Conservation (phyloP, 306 rosid genomes). For the Canavalia gladiata region DNA sequence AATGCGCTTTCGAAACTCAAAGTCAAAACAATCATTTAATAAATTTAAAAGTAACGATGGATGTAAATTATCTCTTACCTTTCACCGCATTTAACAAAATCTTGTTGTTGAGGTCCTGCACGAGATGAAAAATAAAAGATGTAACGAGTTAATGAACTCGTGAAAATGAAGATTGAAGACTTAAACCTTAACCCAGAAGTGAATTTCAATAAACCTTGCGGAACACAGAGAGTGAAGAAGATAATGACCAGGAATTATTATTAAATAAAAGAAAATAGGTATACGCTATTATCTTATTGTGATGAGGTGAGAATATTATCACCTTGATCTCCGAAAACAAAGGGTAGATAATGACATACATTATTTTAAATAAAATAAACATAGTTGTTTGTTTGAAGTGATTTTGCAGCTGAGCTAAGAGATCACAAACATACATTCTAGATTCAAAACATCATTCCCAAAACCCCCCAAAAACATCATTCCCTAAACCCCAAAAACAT, state of each 20-base stretch:
- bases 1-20: slow-evolving; percentile 35
- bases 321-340: slow-evolving; percentile 28
- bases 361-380: neutral
- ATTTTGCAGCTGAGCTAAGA: slow-evolving; percentile 38
- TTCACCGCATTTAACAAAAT: slow-evolving; percentile 80
- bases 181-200: slow-evolving; percentile 27
- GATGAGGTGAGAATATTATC: slow-evolving; percentile 8
- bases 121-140: slow-evolving; percentile 14
- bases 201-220: slow-evolving; percentile 21
- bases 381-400: slow-evolving; percentile 20
- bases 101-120: slow-evolving; percentile 81
- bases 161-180: slow-evolving; percentile 26
- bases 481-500: neutral
- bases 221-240: slow-evolving; percentile 5
- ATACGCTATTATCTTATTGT: slow-evolving; percentile 15
- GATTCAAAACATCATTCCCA: slow-evolving; percentile 34
- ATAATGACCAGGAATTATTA: neutral
- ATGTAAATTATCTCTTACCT: slow-evolving; percentile 59
- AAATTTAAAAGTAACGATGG: neutral
- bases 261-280: neutral
- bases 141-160: neutral
- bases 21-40: neutral
- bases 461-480: neutral
- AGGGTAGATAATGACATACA: slow-evolving; percentile 34
- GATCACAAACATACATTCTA: slow-evolving; percentile 42